Base-by-base conservation (phyloP, 345 rosid genomes). In the Eucalyptus victrix region DNA sequence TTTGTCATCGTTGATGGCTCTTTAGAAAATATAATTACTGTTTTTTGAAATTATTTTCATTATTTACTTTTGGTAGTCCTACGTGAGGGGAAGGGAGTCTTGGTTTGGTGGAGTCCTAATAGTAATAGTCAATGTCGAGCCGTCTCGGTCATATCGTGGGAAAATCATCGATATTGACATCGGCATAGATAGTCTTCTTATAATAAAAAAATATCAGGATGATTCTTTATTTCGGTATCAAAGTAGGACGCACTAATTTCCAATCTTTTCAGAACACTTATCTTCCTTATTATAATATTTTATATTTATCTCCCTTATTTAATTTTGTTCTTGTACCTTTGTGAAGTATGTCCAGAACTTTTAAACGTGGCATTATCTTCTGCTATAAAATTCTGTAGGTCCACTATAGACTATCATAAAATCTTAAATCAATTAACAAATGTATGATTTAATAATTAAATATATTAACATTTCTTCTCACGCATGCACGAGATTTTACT, bases 351-450 rank as follows among this genome's bases (percentile, higher is more conserved):
- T 72, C 40, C 28, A 10, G 23, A 10, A 37, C 13, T 72, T 9
- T 42, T 12, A 9, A 8, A 72, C 6, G 45, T 5, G 5, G 8
- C 83, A 1, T 11, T 21, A 21, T 72, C 45, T 72, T 11, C 5
- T 10, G 19, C 4, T 10, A 21, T 19, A 37, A 72, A 72, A 37
- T 37, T 19, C 9, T 19, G 14, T 37, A 13, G 8, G 83, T 10
- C 6, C 45, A 2, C 4, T 3, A 6, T 34, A 2, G 2, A 37
- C 1, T 19, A 9, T 19, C 6, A 9, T 19, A 37, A 72, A 72
- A 72, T 1, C 2, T 72, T 37, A 72, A 72, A 37, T 9, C 5
- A 6, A 19, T 72, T 9, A 42, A 72, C 2, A 0, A 6, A 72
- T 5, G 26, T 6, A 13, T 34, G 8, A 2, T 72, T 72, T 72